Conservation (phyloP, 441 rosid species). For the Dalechampia spathulata region DNA sequence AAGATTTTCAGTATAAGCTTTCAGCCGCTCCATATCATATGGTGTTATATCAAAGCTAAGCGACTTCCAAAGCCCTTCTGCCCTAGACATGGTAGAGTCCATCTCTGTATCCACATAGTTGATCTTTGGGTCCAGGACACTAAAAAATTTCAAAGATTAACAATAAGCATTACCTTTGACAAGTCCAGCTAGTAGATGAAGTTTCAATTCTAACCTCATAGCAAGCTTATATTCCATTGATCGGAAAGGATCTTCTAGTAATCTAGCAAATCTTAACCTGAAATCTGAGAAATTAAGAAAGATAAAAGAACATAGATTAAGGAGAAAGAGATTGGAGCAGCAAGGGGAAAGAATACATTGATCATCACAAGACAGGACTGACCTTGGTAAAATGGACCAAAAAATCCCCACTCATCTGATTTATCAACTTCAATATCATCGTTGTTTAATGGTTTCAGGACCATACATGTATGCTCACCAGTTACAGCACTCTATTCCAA, state of each 20-base stretch:
- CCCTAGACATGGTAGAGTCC: slow-evolving; percentile 25
- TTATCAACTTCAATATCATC: slow-evolving; percentile 56
- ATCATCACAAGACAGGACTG: slow-evolving; percentile 16
- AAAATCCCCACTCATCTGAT: slow-evolving; percentile 76
- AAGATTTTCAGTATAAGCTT: slow-evolving; percentile 72
- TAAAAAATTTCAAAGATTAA: slow-evolving; percentile 26
- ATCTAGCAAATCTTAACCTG: slow-evolving; percentile 60
- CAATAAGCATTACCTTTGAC: slow-evolving; percentile 12
- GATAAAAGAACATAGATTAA: slow-evolving; percentile 4
- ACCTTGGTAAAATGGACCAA: slow-evolving; percentile 92
- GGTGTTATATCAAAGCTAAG: slow-evolving; percentile 45
- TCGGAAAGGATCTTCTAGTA: slow-evolving; percentile 47
- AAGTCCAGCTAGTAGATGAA: slow-evolving; percentile 4
- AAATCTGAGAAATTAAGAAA: slow-evolving; percentile 46
- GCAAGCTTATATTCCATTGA: slow-evolving; percentile 90
- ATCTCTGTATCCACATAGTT: slow-evolving; percentile 38
- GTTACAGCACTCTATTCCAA: slow-evolving; percentile 71
- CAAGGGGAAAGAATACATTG: neutral
- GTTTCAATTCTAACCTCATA: slow-evolving; percentile 60
- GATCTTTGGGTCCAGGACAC: slow-evolving; percentile 86
- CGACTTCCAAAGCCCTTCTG: slow-evolving; percentile 53
- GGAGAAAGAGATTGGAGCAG: neutral
- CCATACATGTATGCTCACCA: slow-evolving; percentile 95
- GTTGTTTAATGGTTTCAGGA: slow-evolving; percentile 68
- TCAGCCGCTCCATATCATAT: slow-evolving; percentile 64